Conservation (phyloP, 1,139 yeast genomes). For the Blastobotrys arbuscula region DNA sequence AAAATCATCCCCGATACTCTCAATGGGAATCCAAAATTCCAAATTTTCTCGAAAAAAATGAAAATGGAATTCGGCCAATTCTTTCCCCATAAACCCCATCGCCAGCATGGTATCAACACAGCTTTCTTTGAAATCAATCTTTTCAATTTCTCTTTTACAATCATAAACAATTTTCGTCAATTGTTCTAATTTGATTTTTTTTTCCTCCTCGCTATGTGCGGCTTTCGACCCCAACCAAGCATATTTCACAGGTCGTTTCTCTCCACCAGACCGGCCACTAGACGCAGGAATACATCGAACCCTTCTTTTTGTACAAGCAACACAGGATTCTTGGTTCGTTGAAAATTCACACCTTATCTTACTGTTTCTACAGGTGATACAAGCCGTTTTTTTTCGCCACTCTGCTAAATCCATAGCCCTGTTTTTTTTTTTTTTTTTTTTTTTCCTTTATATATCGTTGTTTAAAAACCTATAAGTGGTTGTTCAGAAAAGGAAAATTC, state of each 20-base stretch:
- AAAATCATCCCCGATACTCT: neutral
- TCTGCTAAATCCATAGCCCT: neutral
- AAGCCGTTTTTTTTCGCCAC: conserved; percentile 9
- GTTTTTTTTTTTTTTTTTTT: neutral
- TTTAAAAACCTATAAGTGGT: too few species aligned
- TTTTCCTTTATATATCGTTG: neutral
- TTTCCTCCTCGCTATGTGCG: neutral
- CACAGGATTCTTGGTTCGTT: conserved; percentile 1
- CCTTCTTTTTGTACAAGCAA: conserved; percentile 3
- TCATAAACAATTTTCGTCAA: conserved; percentile 1
- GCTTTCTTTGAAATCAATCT: neutral
- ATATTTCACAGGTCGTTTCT: neutral
- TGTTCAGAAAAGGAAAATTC: too few species aligned
- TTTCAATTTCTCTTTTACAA: neutral
- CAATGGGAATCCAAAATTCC: conserved; percentile 2
- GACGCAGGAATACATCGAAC: conserved; percentile 3
- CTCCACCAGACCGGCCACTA: neutral
- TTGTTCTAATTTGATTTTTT: conserved; percentile 1
- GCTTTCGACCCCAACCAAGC: conserved; percentile 8
- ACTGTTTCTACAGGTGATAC: conserved; percentile 9
- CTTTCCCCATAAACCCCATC: neutral
- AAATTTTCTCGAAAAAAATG: neutral
- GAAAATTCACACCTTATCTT: conserved; percentile 11
- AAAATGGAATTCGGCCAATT: conserved; percentile 3
- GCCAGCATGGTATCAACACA: conserved; percentile 3